These are phyloP conservation scores for Chrysoporthe puriensis DNA, from an alignment of 2,329 filamentous ascomycete genomes.

Conservation along the genomic window DNA sequence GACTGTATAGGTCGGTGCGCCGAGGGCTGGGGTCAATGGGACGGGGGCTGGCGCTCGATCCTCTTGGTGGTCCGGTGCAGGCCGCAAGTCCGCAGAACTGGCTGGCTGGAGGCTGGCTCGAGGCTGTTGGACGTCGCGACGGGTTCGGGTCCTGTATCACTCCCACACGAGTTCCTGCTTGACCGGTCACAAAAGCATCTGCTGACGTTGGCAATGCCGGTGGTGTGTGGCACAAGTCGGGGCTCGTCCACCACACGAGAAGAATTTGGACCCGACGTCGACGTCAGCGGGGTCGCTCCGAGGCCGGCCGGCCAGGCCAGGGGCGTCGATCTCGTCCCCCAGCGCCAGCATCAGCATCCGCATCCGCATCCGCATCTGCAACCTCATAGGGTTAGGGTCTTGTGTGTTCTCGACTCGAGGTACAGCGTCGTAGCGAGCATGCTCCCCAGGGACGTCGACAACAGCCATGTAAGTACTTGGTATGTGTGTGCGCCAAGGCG, in stretches of 20 bases:
- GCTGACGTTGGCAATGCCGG: neutral
- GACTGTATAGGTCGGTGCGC: neutral
- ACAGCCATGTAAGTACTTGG: neutral
- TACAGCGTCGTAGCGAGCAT: neutral
- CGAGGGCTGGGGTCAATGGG: neutral
- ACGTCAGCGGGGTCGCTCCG: constrained; percentile 23
- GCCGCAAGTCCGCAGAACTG: neutral
- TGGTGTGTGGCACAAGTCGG: constrained; percentile 3
- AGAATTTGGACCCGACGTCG: constrained; percentile 12
- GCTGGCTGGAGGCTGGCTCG: neutral
- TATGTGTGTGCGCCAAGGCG: neutral
- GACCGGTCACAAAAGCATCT: neutral
- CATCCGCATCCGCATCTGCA: neutral
- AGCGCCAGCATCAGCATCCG: no score
- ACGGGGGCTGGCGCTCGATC: neutral
- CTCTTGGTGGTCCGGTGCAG: neutral
- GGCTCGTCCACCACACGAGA: neutral
- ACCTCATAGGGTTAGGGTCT: constrained; percentile 1
- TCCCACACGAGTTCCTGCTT: neutral
- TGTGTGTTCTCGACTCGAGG: no score
- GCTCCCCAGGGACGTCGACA: neutral
- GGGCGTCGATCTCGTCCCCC: no score
- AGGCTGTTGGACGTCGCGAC: neutral
- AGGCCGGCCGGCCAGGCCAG: constrained; percentile 11
- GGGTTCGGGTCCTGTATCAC: neutral